Conservation (phyloP, 495 filamentous ascomycete species). For the Zalerion maritima region DNA sequence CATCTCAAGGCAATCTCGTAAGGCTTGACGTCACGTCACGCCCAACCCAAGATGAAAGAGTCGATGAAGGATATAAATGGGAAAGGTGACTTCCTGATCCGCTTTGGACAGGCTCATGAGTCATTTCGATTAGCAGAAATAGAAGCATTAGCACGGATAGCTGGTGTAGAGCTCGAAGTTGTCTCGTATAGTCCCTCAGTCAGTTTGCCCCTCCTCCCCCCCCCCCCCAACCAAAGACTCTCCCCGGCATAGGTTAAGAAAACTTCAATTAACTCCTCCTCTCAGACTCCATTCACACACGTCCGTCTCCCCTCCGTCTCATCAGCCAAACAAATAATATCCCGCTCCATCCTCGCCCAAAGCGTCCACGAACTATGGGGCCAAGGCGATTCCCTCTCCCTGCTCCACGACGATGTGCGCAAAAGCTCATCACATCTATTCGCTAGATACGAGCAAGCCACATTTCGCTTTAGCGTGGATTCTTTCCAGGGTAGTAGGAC, state of each 20-base stretch:
- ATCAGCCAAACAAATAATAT: slow-evolving; percentile 49
- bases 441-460: slow-evolving; percentile 39
- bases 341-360: slow-evolving; percentile 64
- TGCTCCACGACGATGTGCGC: slow-evolving; percentile 51
- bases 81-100: slow-evolving; percentile 82
- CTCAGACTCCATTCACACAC: slow-evolving; percentile 76
- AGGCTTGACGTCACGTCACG: no score
- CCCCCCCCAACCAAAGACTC: neutral
- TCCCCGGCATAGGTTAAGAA: slow-evolving; percentile 6
- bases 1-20: no score
- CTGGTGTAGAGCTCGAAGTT: slow-evolving; percentile 53
- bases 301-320: slow-evolving; percentile 50
- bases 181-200: slow-evolving; percentile 44
- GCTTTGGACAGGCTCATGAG: slow-evolving; percentile 82
- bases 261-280: slow-evolving; percentile 6
- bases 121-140: slow-evolving; percentile 78
- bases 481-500: slow-evolving; percentile 56
- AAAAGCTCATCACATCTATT: slow-evolving; percentile 45
- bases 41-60: slow-evolving; percentile 33
- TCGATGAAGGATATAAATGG: no score
- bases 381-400: slow-evolving; percentile 46
- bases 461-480: slow-evolving; percentile 77
- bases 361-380: slow-evolving; percentile 86
- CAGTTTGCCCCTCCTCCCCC: slow-evolving; percentile 1
- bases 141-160: slow-evolving; percentile 60